phyloP scores from a whole-genome alignment of 345 rosid species.

The Populus tremula region DNA sequence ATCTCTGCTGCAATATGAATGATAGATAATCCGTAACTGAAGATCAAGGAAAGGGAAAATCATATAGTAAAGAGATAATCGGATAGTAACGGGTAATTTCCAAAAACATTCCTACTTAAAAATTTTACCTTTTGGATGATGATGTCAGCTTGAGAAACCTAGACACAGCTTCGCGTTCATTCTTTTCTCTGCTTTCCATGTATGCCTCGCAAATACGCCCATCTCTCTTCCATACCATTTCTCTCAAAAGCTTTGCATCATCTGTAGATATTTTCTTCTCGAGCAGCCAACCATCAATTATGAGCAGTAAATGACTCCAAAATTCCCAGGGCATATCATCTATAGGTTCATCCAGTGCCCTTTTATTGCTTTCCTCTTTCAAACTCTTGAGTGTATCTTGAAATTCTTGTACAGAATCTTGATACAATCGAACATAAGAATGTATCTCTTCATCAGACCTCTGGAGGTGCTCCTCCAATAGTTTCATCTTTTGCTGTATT shows the following conservation, averaged over 20 bases:
- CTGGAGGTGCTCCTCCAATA: slow-evolving; percentile 77
- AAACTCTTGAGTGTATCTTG: slow-evolving; percentile 74
- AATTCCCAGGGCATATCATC: slow-evolving; percentile 84
- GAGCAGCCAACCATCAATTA: slow-evolving; percentile 90
- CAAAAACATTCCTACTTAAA: background rate
- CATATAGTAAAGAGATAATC: slow-evolving; percentile 21
- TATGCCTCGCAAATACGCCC: slow-evolving; percentile 55
- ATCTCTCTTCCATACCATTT: slow-evolving; percentile 83
- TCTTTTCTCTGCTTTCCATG: slow-evolving; percentile 61
- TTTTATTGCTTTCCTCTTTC: slow-evolving; percentile 74
- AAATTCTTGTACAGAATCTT: slow-evolving; percentile 78
- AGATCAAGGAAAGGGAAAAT: slow-evolving; percentile 39
- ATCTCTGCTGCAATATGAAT: slow-evolving; percentile 94
- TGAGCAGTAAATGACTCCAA: slow-evolving; percentile 84
- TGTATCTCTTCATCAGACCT: slow-evolving; percentile 85
- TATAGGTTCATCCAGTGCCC: slow-evolving; percentile 55
- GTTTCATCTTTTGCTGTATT: slow-evolving; percentile 76
- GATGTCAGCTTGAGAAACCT: slow-evolving; percentile 59
- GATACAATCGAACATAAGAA: slow-evolving; percentile 71
- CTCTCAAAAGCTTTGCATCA: slow-evolving; percentile 72
- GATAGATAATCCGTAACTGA: slow-evolving; percentile 81
- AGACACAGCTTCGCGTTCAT: slow-evolving; percentile 58
- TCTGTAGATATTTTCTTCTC: slow-evolving; percentile 65
- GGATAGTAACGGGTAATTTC: slow-evolving; percentile 11
- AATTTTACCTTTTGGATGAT: slow-evolving; percentile 56